These are phyloP conservation scores for Hypomontagnella submonticulosa DNA, from an alignment of 495 filamentous ascomycete species.

Conservation along the genomic window DNA sequence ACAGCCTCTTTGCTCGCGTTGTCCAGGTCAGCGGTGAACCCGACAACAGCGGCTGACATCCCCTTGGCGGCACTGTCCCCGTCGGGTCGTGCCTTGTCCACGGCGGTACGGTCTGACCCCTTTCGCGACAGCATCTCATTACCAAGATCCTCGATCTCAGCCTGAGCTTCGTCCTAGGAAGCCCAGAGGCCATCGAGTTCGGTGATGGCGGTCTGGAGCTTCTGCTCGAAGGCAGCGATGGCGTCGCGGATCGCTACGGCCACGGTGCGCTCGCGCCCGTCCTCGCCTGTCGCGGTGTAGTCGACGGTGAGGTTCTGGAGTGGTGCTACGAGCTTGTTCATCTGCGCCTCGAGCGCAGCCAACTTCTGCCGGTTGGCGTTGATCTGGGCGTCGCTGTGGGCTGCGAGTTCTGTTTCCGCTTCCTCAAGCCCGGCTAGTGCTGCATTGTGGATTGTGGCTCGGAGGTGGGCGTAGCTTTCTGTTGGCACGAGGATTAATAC, in stretches of 20 bases:
- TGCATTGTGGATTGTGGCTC: slow-evolving; percentile 30
- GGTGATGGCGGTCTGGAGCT: slow-evolving; percentile 1
- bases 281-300: slow-evolving; percentile 25
- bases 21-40: slow-evolving; percentile 32
- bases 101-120: slow-evolving; percentile 7
- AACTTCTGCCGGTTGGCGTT: slow-evolving; percentile 13
- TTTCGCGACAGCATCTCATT: slow-evolving; percentile 18
- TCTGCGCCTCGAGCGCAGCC: slow-evolving; percentile 4
- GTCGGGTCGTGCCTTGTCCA: background rate
- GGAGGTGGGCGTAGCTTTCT: slow-evolving; percentile 29
- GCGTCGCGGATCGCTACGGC: slow-evolving; percentile 27
- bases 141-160: slow-evolving; percentile 34
- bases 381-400: slow-evolving; percentile 10
- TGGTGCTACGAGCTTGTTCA: slow-evolving; percentile 13
- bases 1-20: slow-evolving; percentile 37
- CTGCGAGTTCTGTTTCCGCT: slow-evolving; percentile 12
- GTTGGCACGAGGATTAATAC: slow-evolving; percentile 7
- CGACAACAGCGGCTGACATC: slow-evolving; percentile 28
- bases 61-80: slow-evolving; percentile 26
- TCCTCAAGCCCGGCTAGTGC: slow-evolving; percentile 11
- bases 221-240: slow-evolving; percentile 18
- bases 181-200: slow-evolving; percentile 40
- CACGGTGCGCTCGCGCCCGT: slow-evolving; percentile 30
- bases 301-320: slow-evolving; percentile 25
- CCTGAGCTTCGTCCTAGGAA: slow-evolving; percentile 28